Base-by-base conservation (phyloP, 306 rosid genomes). In the Corylus heterophylla region DNA sequence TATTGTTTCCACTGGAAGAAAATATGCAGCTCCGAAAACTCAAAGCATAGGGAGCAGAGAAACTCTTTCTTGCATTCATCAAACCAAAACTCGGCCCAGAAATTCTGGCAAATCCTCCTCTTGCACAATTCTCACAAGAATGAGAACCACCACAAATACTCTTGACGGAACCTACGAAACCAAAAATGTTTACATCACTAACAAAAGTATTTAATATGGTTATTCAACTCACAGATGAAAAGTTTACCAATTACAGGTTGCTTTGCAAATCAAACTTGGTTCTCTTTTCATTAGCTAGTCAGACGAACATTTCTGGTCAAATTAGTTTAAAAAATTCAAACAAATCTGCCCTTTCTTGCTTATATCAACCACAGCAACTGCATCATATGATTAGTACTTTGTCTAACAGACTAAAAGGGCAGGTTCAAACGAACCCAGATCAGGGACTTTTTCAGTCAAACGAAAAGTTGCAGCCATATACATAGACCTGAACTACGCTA, bases 1-100 rank as follows among this genome's bases (percentile, higher is more conserved):
- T 25, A 79, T 92, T 84, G 35, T 64, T 81, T 69, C 58, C 63
- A 25, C 66, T 75, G 37, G 17, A 71, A 77, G 86, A 71, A 73
- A 80, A 79, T 5, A 82, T 42, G 50, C 69, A 85, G 49, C 79
- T 76, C 45, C 17, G 74, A 82, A 3, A 82, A 81, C 75, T 66
- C 22, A 55, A 81, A 63, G 82, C 35, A 31, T 52, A 78, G 51
- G 82, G 80, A 55, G 79, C 52, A 59, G 77, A 39, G 45, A 52
- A 84, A 79, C 69, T 78, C 61, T 54, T 75, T 13, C 27, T 68
- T 13, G 18, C 39, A 13, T 61, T 72, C 80, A 29, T 61, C 71
- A 29, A 31, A 44, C 78, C 62, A 7, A n/a, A 50, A 80, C 29
- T 58, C 18, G 69, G 35, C 13, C 58, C 85, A 0, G 88, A 83